Evolutionary conservation across 2,329 filamentous ascomycete species (phyloP), one percentile per base, ranked within the genome.

Genomic region (Allantophomopsis lycopodina): DNA sequence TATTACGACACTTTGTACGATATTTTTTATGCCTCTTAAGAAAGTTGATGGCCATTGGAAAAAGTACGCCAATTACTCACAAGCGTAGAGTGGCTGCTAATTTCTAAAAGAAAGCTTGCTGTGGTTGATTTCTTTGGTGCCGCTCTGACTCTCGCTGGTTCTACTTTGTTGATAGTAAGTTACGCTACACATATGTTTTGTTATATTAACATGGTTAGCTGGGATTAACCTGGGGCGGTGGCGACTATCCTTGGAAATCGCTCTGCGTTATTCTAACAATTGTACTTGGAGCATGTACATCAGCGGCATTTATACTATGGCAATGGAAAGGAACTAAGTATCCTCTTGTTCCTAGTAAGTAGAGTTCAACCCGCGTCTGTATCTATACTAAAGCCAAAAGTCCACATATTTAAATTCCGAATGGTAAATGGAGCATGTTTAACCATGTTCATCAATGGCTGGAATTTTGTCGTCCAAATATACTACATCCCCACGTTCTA

Each of bases 381-480:
- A 28, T 28, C n/a, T 8, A 8, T 28, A 28, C 7, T 28, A 28
- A 12, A 7, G 4, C 18, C 18, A 28, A 28, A 12, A 56, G 64
- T 74, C 28, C 62, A 69, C 46, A 71, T 76, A 14, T 74, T 75
- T 59, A 64, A 62, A 42, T 63, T 60, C 1, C 58, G 56, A 13
- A 69, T 73, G 21, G 68, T 73, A 21, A 70, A 69, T 30, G 69
- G 71, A 1, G 67, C 69, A 1, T 72, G 66, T 42, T 45, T 74
- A 14, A 72, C 68, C 13, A 72, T 71, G 66, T 67, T 69, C 30
- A 65, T 74, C 49, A 73, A 73, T 38, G 70, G 71, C 3, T 74
- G 71, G 70, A 73, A 73, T 45, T 73, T 73, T 40, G 58, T 73
- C 17, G 64, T 71, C n/a, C 70, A 74, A 44, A 56, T 70, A 7